Evolutionary conservation across 495 filamentous ascomycete species (phyloP), one percentile per base, ranked within the genome.

Genomic region (Aspergillus kassunensis): DNA sequence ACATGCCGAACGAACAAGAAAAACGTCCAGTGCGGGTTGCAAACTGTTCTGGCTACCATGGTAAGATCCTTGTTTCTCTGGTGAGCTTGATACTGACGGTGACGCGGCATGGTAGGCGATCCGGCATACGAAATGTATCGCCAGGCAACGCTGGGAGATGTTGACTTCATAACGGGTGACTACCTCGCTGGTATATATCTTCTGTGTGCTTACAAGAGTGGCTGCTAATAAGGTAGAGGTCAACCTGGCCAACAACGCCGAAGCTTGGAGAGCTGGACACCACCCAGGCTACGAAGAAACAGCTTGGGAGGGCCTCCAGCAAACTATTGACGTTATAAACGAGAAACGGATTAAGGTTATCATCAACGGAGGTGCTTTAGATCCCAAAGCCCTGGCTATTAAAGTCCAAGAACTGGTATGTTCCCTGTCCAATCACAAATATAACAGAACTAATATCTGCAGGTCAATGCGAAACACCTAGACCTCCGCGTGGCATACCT

Each of bases 91-190:
- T 19, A 49, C n/a, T 16, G n/a, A 15, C 39, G 27, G 19, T 8
- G 29, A 37, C 48, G n/a, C n/a, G n/a, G n/a, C n/a, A n/a, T n/a
- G n/a, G n/a, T n/a, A 73, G 72, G 66, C 13, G 72, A 75, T 48
- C 73, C 72, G 4, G 71, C 69, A 18, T 64, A 66, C 44, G 68
- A 72, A 29, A 75, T 75, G 75, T 61, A 60, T 40, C 67, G 62
- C 15, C 75, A 76, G 60, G 75, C 69, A 1, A 71, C 65, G 15
- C 47, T 68, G 16, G 71, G 73, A 16, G 70, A 70, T 54, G 68
- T 82, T 18, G 78, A 81, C 44, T 72, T 80, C 30, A 79, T 82
- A 21, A 78, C 75, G 3, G 79, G 79, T 0, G 79, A 82, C 55
- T 82, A 78, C 51, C 71, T 82, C 15, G 74, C 76, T 12, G 77